A percentile compares a stretch with the other conserved stretches of the same genome.
phyloP scores from a whole-genome alignment of 225 moss, liverwort and hornwort species.

The Straminergon stramineum region DNA sequence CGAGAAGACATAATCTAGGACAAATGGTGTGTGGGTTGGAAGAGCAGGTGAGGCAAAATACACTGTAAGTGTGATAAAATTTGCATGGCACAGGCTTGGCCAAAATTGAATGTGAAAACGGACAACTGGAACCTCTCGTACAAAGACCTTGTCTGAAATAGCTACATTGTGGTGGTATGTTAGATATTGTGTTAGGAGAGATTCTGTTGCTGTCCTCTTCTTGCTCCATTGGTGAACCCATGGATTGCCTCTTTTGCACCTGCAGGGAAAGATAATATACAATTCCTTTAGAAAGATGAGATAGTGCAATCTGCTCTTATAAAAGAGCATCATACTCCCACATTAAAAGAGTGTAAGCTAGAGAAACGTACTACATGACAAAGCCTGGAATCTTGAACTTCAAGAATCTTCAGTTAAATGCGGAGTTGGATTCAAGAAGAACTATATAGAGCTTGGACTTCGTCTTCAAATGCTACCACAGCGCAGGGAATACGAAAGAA shows the following conservation, averaged over 20 bases:
- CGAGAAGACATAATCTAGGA: not conserved
- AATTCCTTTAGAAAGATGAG: not conserved
- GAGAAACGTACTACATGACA: not conserved
- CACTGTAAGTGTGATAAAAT: constrained; percentile 31
- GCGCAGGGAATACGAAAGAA: not conserved
- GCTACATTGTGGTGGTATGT: constrained; percentile 31
- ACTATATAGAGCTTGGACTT: not conserved
- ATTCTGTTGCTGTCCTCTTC: constrained; percentile 4
- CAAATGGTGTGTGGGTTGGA: not conserved
- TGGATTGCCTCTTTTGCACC: constrained; percentile 12
- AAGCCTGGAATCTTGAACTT: not conserved
- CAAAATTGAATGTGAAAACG: constrained; percentile 36
- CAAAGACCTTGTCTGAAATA: constrained; percentile 46
- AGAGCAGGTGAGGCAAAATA: constrained; percentile 6
- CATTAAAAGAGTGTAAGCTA: not conserved
- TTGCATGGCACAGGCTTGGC: constrained; percentile 39
- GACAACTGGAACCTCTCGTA: constrained; percentile 38
- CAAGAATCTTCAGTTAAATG: not conserved
- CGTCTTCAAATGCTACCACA: not conserved
- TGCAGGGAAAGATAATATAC: not conserved
- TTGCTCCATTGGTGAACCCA: not conserved
- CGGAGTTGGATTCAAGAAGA: not conserved
- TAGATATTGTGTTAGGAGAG: not conserved
- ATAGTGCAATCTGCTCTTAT: not conserved
- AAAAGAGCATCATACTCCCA: not conserved